Evolutionary conservation across 2,329 filamentous ascomycete genomes (phyloP).

Genomic region (Nemania sp.): DNA sequence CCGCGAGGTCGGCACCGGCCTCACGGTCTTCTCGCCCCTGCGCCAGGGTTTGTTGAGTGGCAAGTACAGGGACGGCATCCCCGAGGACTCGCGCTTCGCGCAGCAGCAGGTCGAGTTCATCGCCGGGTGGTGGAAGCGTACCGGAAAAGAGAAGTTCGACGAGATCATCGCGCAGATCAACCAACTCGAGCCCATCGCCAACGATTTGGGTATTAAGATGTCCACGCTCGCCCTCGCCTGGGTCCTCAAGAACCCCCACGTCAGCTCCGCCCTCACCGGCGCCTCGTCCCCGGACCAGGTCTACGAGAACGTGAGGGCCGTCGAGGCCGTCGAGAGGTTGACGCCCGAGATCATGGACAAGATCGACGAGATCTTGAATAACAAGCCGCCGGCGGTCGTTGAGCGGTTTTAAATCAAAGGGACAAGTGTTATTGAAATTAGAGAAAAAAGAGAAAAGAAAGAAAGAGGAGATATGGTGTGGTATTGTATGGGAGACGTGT

Average conservation of each 20-base stretch:
- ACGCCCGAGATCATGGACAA: slow-evolving; percentile 61
- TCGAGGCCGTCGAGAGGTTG: slow-evolving; percentile 57
- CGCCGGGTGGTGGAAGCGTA: slow-evolving; percentile 54
- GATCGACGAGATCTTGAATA: slow-evolving; percentile 62
- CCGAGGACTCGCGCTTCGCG: slow-evolving; percentile 42
- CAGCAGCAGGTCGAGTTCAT: slow-evolving; percentile 60
- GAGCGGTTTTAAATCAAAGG: slow-evolving; percentile 36
- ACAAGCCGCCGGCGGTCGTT: slow-evolving; percentile 55
- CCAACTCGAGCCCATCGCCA: slow-evolving; percentile 63
- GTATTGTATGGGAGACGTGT: too few relatives aligned
- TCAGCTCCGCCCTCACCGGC: slow-evolving; percentile 64
- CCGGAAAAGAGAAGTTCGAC: slow-evolving; percentile 57
- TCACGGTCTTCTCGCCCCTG: slow-evolving; percentile 66
- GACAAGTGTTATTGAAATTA: background rate
- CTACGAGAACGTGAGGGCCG: slow-evolving; percentile 60
- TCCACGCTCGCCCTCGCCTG: slow-evolving; percentile 62
- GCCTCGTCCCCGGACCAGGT: slow-evolving; percentile 62
- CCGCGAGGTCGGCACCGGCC: slow-evolving; percentile 60
- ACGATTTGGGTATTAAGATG: slow-evolving; percentile 63
- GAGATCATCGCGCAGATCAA: slow-evolving; percentile 62
- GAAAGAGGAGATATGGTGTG: background rate
- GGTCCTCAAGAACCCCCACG: slow-evolving; percentile 64
- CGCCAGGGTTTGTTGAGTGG: slow-evolving; percentile 64
- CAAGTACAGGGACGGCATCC: slow-evolving; percentile 67
- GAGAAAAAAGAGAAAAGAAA: background rate